Evolutionary conservation across 371 early-diverging fungal genomes (phyloP), one percentile per base, ranked within the genome.

Genomic region (Rhizopus delemar): DNA sequence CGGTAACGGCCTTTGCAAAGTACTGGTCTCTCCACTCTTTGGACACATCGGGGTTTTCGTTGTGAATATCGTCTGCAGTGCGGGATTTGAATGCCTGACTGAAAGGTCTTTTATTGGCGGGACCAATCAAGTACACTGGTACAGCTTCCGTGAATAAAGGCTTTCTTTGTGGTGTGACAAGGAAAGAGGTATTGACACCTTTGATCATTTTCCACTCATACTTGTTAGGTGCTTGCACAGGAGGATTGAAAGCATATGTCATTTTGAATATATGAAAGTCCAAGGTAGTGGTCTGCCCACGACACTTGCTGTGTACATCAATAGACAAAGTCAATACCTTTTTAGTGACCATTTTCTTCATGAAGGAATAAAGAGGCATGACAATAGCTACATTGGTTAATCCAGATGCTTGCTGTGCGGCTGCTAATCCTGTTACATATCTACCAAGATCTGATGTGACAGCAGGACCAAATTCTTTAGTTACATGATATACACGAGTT

Each of bases 11-110:
- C 59, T 87, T 87, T 31, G 62, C 60, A 58, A 87, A 87, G 49
- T 79, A 87, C 6, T 82, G 81, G 60, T 87, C 84, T 53, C 73
- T 79, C 86, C 88, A 87, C 57, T 87, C 88, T 31, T 66, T 71
- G 0, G 85, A 83, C 16, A 87, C 58, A 2, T 73, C 81, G 8
- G 57, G 51, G 22, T 83, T 81, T 8, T 80, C 72, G 3, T 62
- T 69, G 57, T 87, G 75, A 32, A 87, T 86, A 12, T 82, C 74
- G 3, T 74, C 60, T 0, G 60, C 53, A 8, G 70, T 75, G 34
- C 69, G 67, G 33, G 68, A 73, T 28, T 74, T 67, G 62, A 86
- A 87, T 15, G 87, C 87, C 13, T 69, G 71, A 46, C 76, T 81
- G 53, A 86, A 84, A 1, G 86, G 87, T 8, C 65, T 60, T 15